phyloP scores from a whole-genome alignment of 768 basidiomycete genomes.

The Cubamyces sp. region DNA sequence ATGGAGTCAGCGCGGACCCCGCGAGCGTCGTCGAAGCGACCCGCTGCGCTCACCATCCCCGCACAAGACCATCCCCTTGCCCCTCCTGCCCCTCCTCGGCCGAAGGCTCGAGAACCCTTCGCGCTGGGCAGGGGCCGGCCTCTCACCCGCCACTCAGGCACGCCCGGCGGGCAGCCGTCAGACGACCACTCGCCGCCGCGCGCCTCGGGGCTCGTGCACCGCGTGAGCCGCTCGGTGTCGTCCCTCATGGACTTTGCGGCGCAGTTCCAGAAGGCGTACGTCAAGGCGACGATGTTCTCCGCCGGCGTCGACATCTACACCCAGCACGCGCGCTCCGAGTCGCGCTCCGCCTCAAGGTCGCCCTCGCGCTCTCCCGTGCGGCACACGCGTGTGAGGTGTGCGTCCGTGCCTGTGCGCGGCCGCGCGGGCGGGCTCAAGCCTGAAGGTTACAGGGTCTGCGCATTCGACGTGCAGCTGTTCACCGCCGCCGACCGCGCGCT shows the following conservation, averaged over 20 bases:
- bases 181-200: constrained; percentile 18
- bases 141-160: constrained; percentile 13
- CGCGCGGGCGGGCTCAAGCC: constrained; percentile 35
- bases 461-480: constrained; percentile 49
- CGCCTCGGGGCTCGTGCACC: constrained; percentile 29
- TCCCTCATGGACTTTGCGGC: constrained; percentile 56
- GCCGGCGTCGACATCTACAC: constrained; percentile 36
- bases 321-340: constrained; percentile 23
- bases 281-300: constrained; percentile 55
- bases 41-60: constrained; percentile 11
- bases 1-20: constrained; percentile 13
- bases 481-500: constrained; percentile 26
- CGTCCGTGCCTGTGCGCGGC: constrained; percentile 14
- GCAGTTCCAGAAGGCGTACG: constrained; percentile 61
- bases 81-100: constrained; percentile 9
- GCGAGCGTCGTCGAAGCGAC: constrained; percentile 13
- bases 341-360: constrained; percentile 29
- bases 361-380: constrained; percentile 23
- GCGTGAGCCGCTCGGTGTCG: constrained; percentile 42
- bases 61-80: constrained; percentile 22
- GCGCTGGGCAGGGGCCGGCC: constrained; percentile 22
- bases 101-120: constrained; percentile 16
- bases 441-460: constrained; percentile 48
- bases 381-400: constrained; percentile 1
- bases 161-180: constrained; percentile 1